phyloP scores from a whole-genome alignment of 148 eudicot species.

The Rhododendron simsii region DNA sequence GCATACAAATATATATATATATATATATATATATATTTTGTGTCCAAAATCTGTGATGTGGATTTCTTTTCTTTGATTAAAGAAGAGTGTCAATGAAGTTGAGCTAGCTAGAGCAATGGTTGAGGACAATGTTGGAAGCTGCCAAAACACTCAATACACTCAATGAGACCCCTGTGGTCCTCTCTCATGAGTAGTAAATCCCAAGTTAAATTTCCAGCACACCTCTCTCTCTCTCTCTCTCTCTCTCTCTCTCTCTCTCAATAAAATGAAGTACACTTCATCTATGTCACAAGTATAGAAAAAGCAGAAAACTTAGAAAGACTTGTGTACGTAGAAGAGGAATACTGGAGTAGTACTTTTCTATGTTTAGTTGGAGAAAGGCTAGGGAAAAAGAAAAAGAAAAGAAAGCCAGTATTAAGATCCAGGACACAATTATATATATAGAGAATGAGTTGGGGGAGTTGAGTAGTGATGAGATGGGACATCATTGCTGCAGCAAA shows the following conservation, averaged over 20 bases:
- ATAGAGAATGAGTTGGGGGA: neutral
- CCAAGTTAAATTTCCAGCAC: slow-evolving; percentile 11
- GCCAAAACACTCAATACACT: slow-evolving; percentile 23
- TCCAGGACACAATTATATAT: neutral
- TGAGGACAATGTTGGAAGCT: slow-evolving; percentile 10
- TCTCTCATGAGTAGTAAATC: slow-evolving; percentile 8
- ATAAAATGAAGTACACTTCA: slow-evolving; percentile 7
- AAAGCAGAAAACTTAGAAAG: neutral
- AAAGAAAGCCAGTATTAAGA: neutral
- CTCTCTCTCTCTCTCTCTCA: slow-evolving; percentile 1
- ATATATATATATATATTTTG: neutral
- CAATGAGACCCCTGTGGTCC: slow-evolving; percentile 4
- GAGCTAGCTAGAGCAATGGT: slow-evolving; percentile 2
- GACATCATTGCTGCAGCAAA: slow-evolving; percentile 53
- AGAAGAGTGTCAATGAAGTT: slow-evolving; percentile 10
- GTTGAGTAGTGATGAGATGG: slow-evolving; percentile 21
- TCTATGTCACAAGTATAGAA: slow-evolving; percentile 4
- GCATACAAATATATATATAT: neutral
- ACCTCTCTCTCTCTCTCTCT: slow-evolving; percentile 5
- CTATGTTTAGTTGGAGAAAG: neutral
- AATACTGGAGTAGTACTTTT: neutral
- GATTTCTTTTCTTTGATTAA: slow-evolving; percentile 1
- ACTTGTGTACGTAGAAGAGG: slow-evolving; percentile 1
- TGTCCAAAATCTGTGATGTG: neutral
- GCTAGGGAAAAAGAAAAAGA: neutral